Base-by-base conservation (phyloP, 371 early-diverging fungal genomes). In the Zychaea mexicana region DNA sequence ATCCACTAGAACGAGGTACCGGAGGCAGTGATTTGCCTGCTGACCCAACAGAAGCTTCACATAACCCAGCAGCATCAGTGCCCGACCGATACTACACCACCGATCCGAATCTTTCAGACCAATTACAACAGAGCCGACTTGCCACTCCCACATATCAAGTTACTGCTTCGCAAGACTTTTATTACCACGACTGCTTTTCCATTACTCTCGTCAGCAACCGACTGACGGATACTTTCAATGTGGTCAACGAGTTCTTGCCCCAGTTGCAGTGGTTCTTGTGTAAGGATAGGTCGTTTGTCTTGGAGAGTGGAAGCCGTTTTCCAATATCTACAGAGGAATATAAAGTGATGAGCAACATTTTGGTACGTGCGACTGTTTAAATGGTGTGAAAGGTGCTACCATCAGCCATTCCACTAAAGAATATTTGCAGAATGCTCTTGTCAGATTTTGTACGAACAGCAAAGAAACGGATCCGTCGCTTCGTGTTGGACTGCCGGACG, bases 371-470 rank as follows among this genome's bases (percentile, higher is more conserved):
- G n/a, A n/a, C n/a, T n/a, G n/a, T n/a, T n/a, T n/a, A n/a, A n/a
- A n/a, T n/a, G n/a, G n/a, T n/a, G n/a, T n/a, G n/a, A n/a, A n/a
- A n/a, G n/a, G n/a, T n/a, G n/a, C n/a, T n/a, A n/a, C n/a, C n/a
- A n/a, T n/a, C n/a, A n/a, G n/a, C n/a, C n/a, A n/a, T n/a, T n/a
- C n/a, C n/a, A n/a, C n/a, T n/a, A n/a, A n/a, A n/a, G n/a, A n/a
- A n/a, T n/a, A n/a, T n/a, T 36, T 57, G 13, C 52, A 80, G 74
- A 66, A 68, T 21, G 61, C 77, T 3, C 52, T 86, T 27, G 76
- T 84, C n/a, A 69, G 67, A 9, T 86, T 84, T 52, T 80, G 81
- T 49, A 81, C 86, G 2, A 59, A 74, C 28, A 84, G 83, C 24
- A 68, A 60, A 10, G 78, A 82, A 39, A 13, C 57, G 0, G 80